Base-by-base conservation (phyloP, 495 filamentous ascomycete genomes). In the Lepidopterella palustris region DNA sequence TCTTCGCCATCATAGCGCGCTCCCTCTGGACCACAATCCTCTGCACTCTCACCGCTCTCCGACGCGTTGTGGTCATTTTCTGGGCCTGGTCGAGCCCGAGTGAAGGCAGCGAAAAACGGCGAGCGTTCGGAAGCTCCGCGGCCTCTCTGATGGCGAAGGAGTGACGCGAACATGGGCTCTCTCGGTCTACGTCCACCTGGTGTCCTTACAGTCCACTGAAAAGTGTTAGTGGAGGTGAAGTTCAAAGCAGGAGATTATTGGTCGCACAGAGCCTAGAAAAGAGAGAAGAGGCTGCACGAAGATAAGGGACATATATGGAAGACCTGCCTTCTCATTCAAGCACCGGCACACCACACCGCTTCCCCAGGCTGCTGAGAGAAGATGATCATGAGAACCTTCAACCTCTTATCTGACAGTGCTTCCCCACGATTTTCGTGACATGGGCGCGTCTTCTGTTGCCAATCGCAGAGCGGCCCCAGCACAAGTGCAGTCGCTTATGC, bases 101-200 rank as follows among this genome's bases (percentile, higher is more conserved):
- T 47, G 15, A 66, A 52, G 24, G 60, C 60, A 2, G 60, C 51
- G 45, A 67, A 53, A 10, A 68, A 58, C 10, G 65, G 65, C 20
- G 65, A 61, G 31, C 57, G 35, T 50, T 68, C 62, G 21, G 65
- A 62, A 24, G 26, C 35, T 58, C 18, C 3, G 24, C 54, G 54
- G 57, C 27, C 60, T 26, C 57, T 48, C 27, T 45, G 64, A 23
- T 27, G 24, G 29, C 57, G 52, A 53, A 67, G 50, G 27, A 67
- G 52, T 57, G 64, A 62, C 23, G 56, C 51, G 52, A 66, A 66
- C 64, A 66, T 66, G 50, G 45, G 47, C 57, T 57, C 57, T 15
- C 13, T 42, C 4, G 10, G 39, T 3, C 52, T 45, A 31, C 32
- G n/a, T 29, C 25, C 15, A 18, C 18, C 18, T 54, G 3, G 25